Evolutionary conservation across 495 filamentous ascomycete genomes (phyloP), one percentile per base, ranked within the genome.

Genomic region (Penicillium pancosmium): DNA sequence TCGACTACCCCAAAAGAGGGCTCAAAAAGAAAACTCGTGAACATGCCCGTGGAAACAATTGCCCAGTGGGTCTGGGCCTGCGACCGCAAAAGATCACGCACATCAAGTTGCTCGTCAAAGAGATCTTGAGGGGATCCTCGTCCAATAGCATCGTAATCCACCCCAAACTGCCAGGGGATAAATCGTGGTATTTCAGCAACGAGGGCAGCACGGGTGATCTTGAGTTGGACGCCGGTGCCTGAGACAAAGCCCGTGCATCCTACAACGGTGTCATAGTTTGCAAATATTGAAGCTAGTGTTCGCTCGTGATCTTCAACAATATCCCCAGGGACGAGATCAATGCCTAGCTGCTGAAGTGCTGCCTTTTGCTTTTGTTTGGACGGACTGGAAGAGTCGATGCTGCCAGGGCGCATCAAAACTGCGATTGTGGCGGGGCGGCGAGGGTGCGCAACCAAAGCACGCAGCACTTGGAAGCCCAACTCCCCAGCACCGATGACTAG

Each of bases 101-200:
- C 84, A 52, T 77, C 75, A 0, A 86, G 61, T 71, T 88, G 84
- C 77, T 88, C 86, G 54, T 82, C 83, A 55, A 88, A 88, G 18
- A 88, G 50, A 58, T 81, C 81, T 66, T 84, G 79, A 50, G 77
- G 76, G 19, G 77, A 80, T 1, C 78, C 82, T 0, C 71, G 63
- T 1, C 84, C 85, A 35, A 88, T 82, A 33, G 72, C 68, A 56
- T 85, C 82, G 63, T 89, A 88, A 61, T 89, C 84, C 2, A 87
- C 77, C 9, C 86, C 86, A 67, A 84, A 88, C 67, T 90, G 86
- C 86, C 86, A 88, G 2, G 86, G 85, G 13, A 87, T 68, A 59
- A 80, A 88, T 8, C 79, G 63, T 13, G 55, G 48, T 0, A 78
- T 68, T 1, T 70, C 66, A 0, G 83, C 83, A 10, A 59, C 56